Evolutionary conservation across 169 alveolate genomes (phyloP), one percentile per base, ranked within the genome.

Genomic region (Eimeria sp.): DNA sequence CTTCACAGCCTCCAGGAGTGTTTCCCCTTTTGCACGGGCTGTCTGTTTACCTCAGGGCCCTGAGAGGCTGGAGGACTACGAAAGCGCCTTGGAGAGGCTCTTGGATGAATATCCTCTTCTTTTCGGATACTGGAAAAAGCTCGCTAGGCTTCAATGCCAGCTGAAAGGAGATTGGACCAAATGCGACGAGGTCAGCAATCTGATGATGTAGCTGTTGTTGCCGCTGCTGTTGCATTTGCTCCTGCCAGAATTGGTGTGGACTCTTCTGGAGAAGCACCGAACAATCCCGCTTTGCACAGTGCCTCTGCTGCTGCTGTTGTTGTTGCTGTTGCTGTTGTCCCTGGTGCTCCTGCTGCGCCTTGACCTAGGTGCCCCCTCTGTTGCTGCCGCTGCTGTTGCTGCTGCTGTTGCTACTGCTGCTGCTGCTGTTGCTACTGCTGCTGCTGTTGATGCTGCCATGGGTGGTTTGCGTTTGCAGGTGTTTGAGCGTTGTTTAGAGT

Each of bases 81-180:
- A 93, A 51, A 1, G 51, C 6, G 96, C 96, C 30, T 51, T 93
- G 11, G 96, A 93, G 58, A 30, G 96, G 43, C 58, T 95, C 34
- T 58, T 95, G 27, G 51, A 51, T 9, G 97, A 95, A 51, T 95
- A 75, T 78, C 97, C 97, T 49, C 97, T 95, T 27, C 93, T 95
- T 27, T 95, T 89, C 34, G 97, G 97, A 30, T 95, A 95, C 70
- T 95, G 97, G 97, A 89, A 95, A 34, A 86, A 89, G 45, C 63
- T 90, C 34, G 97, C 89, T 13, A 89, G 65, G 78, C 82, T 95
- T 45, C 82, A 89, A 49, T 22, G 89, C 72, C 95, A 95, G 34
- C 18, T n/a, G n/a, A 63, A 82, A 63, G 72, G 95, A 5, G 88
- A 88, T 54, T 93, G 96, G 96, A 87, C 84, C 61, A 75, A 93